Percentiles rank a stretch among this genome's conserved stretches.
Evolutionary conservation across 306 rosid genomes (phyloP).

Genomic region (Casuarina glauca): DNA sequence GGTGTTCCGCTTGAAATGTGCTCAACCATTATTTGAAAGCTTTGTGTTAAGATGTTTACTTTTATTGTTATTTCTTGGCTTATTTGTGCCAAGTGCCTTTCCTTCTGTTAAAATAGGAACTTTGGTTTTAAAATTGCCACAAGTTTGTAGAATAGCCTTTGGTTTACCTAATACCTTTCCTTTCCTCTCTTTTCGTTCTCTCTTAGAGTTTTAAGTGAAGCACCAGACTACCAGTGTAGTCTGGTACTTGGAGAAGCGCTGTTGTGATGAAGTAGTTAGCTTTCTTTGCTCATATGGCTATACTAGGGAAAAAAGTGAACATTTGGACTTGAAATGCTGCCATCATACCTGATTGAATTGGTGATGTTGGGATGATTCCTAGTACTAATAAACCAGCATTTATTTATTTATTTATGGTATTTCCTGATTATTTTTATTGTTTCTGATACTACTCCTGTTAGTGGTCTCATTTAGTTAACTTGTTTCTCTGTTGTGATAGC

Average conservation of each 20-base stretch:
- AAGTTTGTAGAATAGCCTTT: background rate
- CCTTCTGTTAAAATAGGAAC: background rate
- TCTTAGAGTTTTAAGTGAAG: background rate
- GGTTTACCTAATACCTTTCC: background rate
- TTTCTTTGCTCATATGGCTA: background rate
- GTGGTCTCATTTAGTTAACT: slow-evolving; percentile 1
- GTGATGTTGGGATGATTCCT: background rate
- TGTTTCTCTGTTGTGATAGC: slow-evolving; percentile 48
- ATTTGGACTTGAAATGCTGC: background rate
- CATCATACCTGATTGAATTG: background rate
- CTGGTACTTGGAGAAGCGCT: background rate
- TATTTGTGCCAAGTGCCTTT: background rate
- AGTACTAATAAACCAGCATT: background rate
- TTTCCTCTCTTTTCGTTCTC: background rate
- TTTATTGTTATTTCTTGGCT: background rate
- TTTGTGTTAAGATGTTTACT: background rate
- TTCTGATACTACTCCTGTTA: background rate
- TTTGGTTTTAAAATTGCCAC: background rate
- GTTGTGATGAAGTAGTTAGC: background rate
- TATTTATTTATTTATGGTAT: background rate
- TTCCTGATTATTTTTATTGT: background rate
- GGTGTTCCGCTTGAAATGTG: background rate
- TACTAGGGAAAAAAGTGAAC: background rate
- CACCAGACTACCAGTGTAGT: background rate
- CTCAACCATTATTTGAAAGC: background rate